Base-by-base conservation (phyloP, 163 green algal species). In the Botryococcus braunii region DNA sequence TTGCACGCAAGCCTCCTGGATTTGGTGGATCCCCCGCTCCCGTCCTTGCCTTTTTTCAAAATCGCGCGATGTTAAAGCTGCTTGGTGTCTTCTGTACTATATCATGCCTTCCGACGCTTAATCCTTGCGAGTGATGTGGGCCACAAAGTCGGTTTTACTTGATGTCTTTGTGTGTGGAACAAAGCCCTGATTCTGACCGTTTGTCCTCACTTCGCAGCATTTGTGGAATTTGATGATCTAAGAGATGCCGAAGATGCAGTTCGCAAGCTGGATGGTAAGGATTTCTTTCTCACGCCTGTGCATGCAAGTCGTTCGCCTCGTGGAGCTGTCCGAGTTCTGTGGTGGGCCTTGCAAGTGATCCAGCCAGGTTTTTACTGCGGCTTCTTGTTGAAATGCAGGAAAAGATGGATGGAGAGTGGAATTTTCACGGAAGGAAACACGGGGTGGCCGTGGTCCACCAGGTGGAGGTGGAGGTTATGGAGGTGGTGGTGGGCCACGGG, bases 221-320 rank as follows among this genome's bases (percentile, higher is more conserved):
- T 96, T 62, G 74, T 96, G 2, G 86, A 93, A 69, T 93, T 87
- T 65, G 80, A 82, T 36, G 87, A 95, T 72, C 56, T 60, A 4
- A 74, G 85, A 1, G 89, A 96, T 67, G 88, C 89, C 4, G 87
- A 95, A 63, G 88, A 95, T 38, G 87, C 86, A 1, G 65, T 91
- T 34, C 75, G 84, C 49, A 70, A 75, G 5, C 68, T 95, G 50
- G 85, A 93, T 62, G 59, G 68, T 5, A 9, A 32, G 34, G 7
- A 9, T 25, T 7, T 35, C 27, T 39, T 47, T 60, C 4, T 31
- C 1, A 13, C 1, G 35, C 50, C 50, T 9, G 21, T 5, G 11
- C 21, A 27, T 13, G 13, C 13, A 52, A 52, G 13, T 52, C 13
- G 13, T 52, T 52, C 13, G 13, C 43, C 13, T 52, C 17, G 43